A percentile compares a stretch with the other conserved stretches of the same genome.
phyloP scores from a whole-genome alignment of 805 yeast species.

The Phaffomyces antillensis region DNA sequence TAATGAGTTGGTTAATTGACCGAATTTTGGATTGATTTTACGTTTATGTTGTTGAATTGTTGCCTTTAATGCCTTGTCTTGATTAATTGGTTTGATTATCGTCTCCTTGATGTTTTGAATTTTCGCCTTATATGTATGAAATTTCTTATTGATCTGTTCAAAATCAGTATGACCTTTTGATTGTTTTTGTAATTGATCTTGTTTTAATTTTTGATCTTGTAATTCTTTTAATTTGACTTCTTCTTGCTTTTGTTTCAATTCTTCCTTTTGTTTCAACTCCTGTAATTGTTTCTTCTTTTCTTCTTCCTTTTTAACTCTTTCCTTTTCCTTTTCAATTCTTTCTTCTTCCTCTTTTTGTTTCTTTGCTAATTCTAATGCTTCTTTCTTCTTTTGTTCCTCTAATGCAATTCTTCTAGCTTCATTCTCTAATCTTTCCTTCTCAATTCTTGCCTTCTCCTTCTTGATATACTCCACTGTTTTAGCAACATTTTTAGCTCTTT shows the following conservation, averaged over 20 bases:
- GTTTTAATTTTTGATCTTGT: constrained; percentile 10
- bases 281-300: constrained; percentile 6
- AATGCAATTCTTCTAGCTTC: constrained; percentile 12
- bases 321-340: constrained; percentile 8
- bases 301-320: constrained; percentile 14
- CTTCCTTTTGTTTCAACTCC: constrained; percentile 6
- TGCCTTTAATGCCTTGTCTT: constrained; percentile 47
- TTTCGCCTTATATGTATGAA: constrained; percentile 40
- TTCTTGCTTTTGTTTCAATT: constrained; percentile 3
- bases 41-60: constrained; percentile 56
- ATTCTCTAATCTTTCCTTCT: constrained; percentile 10
- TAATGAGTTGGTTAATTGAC: constrained; percentile 76
- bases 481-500: constrained; percentile 13
- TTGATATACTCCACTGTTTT: constrained; percentile 11
- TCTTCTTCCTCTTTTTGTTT: constrained; percentile 6
- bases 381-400: constrained; percentile 12
- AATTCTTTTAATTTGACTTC: constrained; percentile 19
- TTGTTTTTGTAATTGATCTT: constrained; percentile 10
- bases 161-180: constrained; percentile 30
- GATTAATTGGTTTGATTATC: constrained; percentile 48
- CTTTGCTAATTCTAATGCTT: constrained; percentile 2
- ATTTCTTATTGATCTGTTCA: constrained; percentile 33
- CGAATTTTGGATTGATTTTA: constrained; percentile 80
- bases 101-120: constrained; percentile 52
- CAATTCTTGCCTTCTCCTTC: constrained; percentile 7